These are phyloP conservation scores for Straminergon stramineum DNA, from an alignment of 225 moss, liverwort and hornwort genomes.

Conservation along the genomic window DNA sequence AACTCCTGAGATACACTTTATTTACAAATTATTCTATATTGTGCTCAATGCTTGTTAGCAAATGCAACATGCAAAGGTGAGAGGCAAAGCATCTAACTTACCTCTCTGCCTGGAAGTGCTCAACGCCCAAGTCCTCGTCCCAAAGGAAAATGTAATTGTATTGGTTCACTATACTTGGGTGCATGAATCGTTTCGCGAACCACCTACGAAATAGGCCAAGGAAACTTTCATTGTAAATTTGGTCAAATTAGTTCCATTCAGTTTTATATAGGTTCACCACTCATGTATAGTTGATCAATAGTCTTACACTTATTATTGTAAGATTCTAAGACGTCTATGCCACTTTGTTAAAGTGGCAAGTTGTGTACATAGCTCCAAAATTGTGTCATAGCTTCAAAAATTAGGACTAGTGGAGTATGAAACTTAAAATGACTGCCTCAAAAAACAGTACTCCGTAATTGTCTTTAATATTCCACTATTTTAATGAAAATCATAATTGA, in stretches of 20 bases:
- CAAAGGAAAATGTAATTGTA: slow-evolving; percentile 44
- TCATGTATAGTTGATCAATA: not conserved
- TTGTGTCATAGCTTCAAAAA: not conserved
- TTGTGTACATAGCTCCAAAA: not conserved
- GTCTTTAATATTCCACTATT: not conserved
- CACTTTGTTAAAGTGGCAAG: not conserved
- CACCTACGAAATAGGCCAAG: not conserved
- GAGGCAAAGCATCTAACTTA: not conserved
- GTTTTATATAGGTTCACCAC: not conserved
- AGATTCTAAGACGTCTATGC: not conserved
- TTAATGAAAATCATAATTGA: not conserved
- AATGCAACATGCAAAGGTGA: not conserved
- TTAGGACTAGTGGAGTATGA: too few species aligned
- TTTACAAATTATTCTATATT: not conserved
- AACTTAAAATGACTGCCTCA: not conserved
- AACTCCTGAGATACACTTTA: not conserved
- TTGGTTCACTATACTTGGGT: slow-evolving; percentile 32
- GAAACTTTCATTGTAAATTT: not conserved
- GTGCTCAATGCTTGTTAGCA: not conserved
- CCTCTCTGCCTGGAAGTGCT: slow-evolving; percentile 30
- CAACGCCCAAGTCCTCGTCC: slow-evolving; percentile 46
- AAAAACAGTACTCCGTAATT: not conserved
- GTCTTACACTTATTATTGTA: too few species aligned
- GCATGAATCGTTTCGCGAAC: slow-evolving; percentile 53
- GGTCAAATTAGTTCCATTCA: not conserved